phyloP scores from a whole-genome alignment of 805 yeast genomes.

The Diddensiella santjacobensis region DNA sequence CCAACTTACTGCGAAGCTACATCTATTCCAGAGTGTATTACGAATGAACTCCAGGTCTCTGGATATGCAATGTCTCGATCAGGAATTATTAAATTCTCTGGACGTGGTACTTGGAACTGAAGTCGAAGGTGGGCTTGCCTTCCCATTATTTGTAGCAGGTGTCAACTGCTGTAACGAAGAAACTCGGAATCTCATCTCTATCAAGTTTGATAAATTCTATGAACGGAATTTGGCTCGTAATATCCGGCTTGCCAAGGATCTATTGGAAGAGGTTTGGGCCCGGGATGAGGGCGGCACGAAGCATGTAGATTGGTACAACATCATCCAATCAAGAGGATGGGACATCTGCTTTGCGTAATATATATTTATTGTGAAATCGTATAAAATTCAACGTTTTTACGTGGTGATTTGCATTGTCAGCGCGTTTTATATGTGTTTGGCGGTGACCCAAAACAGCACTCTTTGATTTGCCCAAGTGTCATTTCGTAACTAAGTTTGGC shows the following conservation, averaged over 20 bases:
- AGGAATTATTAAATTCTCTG: conserved; percentile 51
- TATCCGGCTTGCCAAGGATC: conserved; percentile 40
- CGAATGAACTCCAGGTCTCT: conserved; percentile 56
- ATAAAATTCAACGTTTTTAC: no score
- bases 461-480: background rate
- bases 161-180: conserved; percentile 53
- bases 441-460: no score
- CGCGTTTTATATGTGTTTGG: no score
- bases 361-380: background rate
- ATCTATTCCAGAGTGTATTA: conserved; percentile 61
- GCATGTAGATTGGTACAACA: conserved; percentile 69
- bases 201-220: conserved; percentile 52
- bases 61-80: conserved; percentile 57
- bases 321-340: conserved; percentile 68
- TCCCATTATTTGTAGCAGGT: conserved; percentile 77
- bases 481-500: background rate
- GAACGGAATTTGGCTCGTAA: conserved; percentile 68
- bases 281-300: conserved; percentile 48
- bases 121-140: conserved; percentile 67
- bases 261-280: conserved; percentile 42
- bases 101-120: conserved; percentile 61
- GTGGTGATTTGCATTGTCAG: no score
- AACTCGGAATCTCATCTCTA: conserved; percentile 51
- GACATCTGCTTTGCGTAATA: conserved; percentile 67
- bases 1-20: conserved; percentile 64